Conservation (phyloP, 495 filamentous ascomycete species). For the Penicillium mononematosum region DNA sequence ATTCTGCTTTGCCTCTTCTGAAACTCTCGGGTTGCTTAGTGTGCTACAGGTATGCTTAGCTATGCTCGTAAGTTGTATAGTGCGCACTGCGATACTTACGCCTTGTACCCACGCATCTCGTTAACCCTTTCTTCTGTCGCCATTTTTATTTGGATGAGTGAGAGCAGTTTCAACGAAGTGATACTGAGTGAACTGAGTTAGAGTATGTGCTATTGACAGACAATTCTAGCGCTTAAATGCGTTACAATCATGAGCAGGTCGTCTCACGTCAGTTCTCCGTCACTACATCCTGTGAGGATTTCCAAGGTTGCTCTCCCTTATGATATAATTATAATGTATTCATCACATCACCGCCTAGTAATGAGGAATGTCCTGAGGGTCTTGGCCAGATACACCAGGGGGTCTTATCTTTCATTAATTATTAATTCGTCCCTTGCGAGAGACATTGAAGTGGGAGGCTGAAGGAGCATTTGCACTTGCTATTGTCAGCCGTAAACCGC, state of each 20-base stretch:
- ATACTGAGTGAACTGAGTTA: neutral
- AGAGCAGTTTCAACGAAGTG: neutral
- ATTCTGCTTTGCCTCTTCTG: neutral
- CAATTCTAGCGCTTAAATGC: neutral
- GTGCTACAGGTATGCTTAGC: neutral
- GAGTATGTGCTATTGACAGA: neutral
- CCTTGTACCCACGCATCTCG: constrained; percentile 4
- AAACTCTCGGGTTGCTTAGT: neutral
- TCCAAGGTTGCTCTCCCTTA: neutral
- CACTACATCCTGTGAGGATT: neutral
- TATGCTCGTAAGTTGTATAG: neutral
- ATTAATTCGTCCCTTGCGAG: no score
- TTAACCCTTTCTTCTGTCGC: neutral
- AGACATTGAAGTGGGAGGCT: no score
- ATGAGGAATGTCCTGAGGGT: no score
- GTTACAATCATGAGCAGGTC: neutral
- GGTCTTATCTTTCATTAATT: no score
- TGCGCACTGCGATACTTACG: neutral
- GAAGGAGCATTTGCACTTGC: no score
- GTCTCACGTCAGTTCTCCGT: neutral
- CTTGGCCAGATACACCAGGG: no score
- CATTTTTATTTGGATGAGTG: neutral
- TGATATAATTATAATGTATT: neutral
- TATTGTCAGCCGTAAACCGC: no score
- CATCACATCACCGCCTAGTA: no score